A percentile compares a stretch with the other conserved stretches of the same genome.
These are phyloP conservation scores for Blastocystis sp. DNA, from an alignment of 352 stramenopile species.

Conservation along the genomic window DNA sequence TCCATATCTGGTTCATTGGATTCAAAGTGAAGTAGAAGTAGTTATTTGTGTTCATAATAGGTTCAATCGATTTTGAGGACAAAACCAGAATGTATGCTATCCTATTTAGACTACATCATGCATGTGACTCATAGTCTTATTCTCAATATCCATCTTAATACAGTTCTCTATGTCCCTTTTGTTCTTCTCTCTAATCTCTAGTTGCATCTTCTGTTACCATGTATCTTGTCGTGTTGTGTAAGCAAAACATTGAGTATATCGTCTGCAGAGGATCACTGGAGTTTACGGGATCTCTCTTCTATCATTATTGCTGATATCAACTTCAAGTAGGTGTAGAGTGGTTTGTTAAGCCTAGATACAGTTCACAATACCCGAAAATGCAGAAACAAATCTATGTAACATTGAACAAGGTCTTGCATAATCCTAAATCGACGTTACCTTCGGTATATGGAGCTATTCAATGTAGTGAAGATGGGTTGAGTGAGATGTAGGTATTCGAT, in stretches of 20 bases:
- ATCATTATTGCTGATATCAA: constrained; percentile 6
- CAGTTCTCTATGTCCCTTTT: not conserved
- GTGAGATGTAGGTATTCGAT: not conserved
- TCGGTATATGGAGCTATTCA: constrained; percentile 2
- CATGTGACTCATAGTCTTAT: constrained; percentile 37
- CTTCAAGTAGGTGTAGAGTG: not conserved
- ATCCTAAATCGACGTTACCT: constrained; percentile 8
- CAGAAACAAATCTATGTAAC: constrained; percentile 18
- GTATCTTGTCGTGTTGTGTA: constrained; percentile 12
- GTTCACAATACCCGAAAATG: constrained; percentile 14
- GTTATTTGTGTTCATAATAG: not conserved
- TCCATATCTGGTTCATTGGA: constrained; percentile 46
- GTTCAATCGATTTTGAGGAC: not conserved
- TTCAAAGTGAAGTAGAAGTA: not conserved
- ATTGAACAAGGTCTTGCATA: constrained; percentile 33
- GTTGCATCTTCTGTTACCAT: constrained; percentile 30
- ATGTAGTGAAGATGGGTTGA: not conserved
- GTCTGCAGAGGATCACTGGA: constrained; percentile 19
- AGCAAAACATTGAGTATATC: constrained; percentile 29
- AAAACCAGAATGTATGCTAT: constrained; percentile 11
- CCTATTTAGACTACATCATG: constrained; percentile 23
- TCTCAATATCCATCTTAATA: constrained; percentile 22
- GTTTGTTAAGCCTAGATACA: not conserved
- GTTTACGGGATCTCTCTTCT: not conserved
- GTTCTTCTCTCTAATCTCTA: not conserved